phyloP scores from a whole-genome alignment of 2,329 filamentous ascomycete species.

The Neonectria punicea region DNA sequence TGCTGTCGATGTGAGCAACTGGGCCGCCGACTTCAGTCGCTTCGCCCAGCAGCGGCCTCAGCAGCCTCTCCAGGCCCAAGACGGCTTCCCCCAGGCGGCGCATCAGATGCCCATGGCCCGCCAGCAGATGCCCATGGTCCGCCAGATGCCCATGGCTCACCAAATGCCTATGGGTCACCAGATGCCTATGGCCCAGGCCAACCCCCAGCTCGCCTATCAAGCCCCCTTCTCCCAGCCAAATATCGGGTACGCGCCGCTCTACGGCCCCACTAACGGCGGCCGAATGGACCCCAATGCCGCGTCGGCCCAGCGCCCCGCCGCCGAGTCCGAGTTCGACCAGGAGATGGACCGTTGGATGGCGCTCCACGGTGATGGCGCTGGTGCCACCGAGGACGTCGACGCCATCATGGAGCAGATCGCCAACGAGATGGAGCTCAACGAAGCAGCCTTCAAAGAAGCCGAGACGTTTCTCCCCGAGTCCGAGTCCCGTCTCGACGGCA shows the following conservation, averaged over 20 bases:
- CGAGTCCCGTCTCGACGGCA: conserved; percentile 19
- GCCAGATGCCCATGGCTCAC: conserved; percentile 38
- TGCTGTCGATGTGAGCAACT: conserved; percentile 42
- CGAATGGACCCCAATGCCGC: conserved; percentile 39
- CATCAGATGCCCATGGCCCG: conserved; percentile 28
- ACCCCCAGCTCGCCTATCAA: conserved; percentile 44
- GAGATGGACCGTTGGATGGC: conserved; percentile 57
- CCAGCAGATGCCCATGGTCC: conserved; percentile 35
- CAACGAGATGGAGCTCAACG: conserved; percentile 51
- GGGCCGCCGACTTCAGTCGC: conserved; percentile 52
- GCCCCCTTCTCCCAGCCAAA: conserved; percentile 45
- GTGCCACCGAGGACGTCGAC: conserved; percentile 53
- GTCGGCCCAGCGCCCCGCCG: conserved; percentile 33
- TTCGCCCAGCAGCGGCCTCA: conserved; percentile 43
- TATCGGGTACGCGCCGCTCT: conserved; percentile 44
- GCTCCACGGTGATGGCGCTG: conserved; percentile 43
- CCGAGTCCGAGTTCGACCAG: conserved; percentile 51
- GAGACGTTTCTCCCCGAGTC: conserved; percentile 23
- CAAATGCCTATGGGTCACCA: conserved; percentile 32
- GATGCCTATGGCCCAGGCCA: conserved; percentile 38
- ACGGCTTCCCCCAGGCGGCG: conserved; percentile 33
- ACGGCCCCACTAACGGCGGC: conserved; percentile 40
- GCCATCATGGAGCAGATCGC: conserved; percentile 57
- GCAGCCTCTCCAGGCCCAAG: conserved; percentile 29
- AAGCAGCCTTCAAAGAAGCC: conserved; percentile 42